Evolutionary conservation across 306 rosid genomes (phyloP), one percentile per base, ranked within the genome.

Genomic region (Cucurbita ficifolia): DNA sequence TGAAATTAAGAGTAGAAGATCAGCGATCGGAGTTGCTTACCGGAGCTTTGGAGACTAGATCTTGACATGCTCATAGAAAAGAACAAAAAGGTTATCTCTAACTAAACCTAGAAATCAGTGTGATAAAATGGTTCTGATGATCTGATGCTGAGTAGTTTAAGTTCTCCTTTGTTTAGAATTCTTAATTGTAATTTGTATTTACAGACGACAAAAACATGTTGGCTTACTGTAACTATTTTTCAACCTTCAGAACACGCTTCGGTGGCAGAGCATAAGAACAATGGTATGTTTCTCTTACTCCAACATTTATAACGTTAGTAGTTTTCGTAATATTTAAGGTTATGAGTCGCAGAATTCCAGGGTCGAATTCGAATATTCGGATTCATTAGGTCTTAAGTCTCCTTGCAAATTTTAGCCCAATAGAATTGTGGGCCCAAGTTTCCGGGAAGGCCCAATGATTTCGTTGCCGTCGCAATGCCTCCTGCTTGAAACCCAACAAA

Each of bases 21-120:
- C 13, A 19, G 70, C 80, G 78, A 49, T 50, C 65, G 36, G 82
- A 64, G 53, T 62, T 42, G 16, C 70, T 58, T 5, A 45, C 53
- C 39, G 76, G 86, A 71, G 84, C 79, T 74, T 35, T 54, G 63
- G 82, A 84, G 72, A 72, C 75, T 69, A 35, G 35, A 48, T 78
- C 77, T 70, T 74, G 79, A 76, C 77, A 22, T 13, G 43, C 65
- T 53, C 39, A 5, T 49, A 49, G 4, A 38, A 74, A 0, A 29
- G n/a, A 29, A 29, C 39, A 29, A 35, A 14, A 13, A 63, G 58
- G 21, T 58, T 40, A 56, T 72, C 63, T 75, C 73, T 68, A 56
- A 63, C 82, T 70, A 78, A 78, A 78, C 70, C 38, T 78, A 73
- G 75, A 48, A 43, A 49, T 67, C 12, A 61, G 68, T 77, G 58